A percentile compares a stretch with the other conserved stretches of the same genome.
phyloP scores from a whole-genome alignment of 257 asterid species.

The Solanum infundibuliforme region DNA sequence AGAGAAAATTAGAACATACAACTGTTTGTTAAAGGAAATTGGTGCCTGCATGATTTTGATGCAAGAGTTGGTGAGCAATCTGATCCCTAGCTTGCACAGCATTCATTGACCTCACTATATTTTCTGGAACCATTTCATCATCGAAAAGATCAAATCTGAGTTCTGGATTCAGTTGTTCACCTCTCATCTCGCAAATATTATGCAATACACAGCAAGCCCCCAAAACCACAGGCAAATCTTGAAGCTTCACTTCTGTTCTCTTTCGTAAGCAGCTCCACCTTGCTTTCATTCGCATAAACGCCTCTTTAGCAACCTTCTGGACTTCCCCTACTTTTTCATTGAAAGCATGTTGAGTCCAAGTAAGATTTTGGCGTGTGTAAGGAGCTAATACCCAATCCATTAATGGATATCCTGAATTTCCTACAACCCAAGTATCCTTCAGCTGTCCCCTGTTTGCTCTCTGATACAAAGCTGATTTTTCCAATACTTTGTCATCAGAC shows the following conservation, averaged over 20 bases:
- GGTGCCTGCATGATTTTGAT: conserved; percentile 49
- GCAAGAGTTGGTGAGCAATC: conserved; percentile 72
- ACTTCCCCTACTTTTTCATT: conserved; percentile 47
- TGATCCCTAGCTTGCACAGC: conserved; percentile 51
- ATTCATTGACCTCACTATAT: conserved; percentile 24
- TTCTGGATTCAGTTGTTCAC: conserved; percentile 44
- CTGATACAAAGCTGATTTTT: conserved; percentile 59
- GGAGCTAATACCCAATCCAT: conserved; percentile 74
- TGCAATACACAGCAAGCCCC: conserved; percentile 90
- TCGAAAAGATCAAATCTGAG: conserved; percentile 50
- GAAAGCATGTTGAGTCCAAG: conserved; percentile 76
- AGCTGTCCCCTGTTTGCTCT: conserved; percentile 44
- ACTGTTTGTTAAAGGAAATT: conserved; percentile 13
- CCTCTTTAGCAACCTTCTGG: conserved; percentile 36
- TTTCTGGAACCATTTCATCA: conserved; percentile 45
- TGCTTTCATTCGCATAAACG: conserved; percentile 65
- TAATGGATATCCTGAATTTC: conserved; percentile 42
- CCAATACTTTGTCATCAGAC: conserved; percentile 72
- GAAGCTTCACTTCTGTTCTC: conserved; percentile 82
- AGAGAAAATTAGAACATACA: not conserved
- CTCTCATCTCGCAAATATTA: conserved; percentile 64
- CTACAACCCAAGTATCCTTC: conserved; percentile 42
- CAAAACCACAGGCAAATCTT: conserved; percentile 69
- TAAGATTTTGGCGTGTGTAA: conserved; percentile 37
- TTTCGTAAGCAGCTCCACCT: conserved; percentile 78